Base-by-base conservation (phyloP, 2,329 filamentous ascomycete genomes). In the Xylariales sp. region DNA sequence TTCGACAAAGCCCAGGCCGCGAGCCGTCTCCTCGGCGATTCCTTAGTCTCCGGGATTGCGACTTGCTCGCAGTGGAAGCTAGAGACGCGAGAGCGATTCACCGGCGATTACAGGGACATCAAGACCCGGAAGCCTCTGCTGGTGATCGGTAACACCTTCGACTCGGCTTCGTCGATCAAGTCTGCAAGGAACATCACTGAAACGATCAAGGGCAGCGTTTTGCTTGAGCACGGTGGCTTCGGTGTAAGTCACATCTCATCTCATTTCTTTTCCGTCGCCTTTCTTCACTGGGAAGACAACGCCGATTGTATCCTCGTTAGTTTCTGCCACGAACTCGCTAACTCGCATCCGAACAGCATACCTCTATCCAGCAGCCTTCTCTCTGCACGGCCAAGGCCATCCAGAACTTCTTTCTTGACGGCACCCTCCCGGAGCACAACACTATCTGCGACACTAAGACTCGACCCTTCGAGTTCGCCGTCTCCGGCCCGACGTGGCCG, bases 21-120 rank as follows among this genome's bases (percentile, higher is more conserved):
- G 18, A 81, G 78, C 67, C 73, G 72, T 9, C 62, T 76, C n/a
- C 69, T 75, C 7, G 78, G 75, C 0, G 75, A 76, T 10, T n/a
- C 64, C 1, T 63, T 66, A 39, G 67, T 70, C 0, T 2, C 2
- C 7, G 2, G 71, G 3, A 56, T 70, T 32, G 70, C 78, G 56
- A 53, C 62, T 1, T 83, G 82, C 70, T 77, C 77, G 0, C 78
- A 78, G 67, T 84, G 81, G 82, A 74, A 69, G 28, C 65, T 81
- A 8, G 73, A 77, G 4, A 78, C 81, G 10, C 79, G 78, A 53
- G 81, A 81, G 69, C 72, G 74, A 16, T 80, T 79, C 53, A 70
- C 62, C 1, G 78, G 75, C 0, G 74, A 77, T 54, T 80, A 81
- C 60, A 48, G 30, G 3, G 60, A 67, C 10, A 69, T 75, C 1